These are phyloP conservation scores for Scutellaria minor DNA, from an alignment of 257 asterid species.

Conservation along the genomic window DNA sequence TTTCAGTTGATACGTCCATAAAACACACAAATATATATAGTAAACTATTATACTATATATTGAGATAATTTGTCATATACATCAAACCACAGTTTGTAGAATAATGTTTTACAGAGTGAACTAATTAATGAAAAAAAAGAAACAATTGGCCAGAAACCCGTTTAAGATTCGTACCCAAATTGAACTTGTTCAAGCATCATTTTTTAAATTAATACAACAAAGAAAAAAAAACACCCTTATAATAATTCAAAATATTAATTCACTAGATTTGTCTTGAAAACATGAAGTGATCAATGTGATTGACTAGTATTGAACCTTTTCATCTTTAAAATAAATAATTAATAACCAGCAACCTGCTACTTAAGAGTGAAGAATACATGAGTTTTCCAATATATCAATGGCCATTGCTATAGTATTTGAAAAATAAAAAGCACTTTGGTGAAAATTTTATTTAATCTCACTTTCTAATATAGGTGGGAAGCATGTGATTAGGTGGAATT, in stretches of 20 bases:
- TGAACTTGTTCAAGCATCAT: not conserved
- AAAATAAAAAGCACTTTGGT: constrained; percentile 28
- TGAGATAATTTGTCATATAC: too few species aligned
- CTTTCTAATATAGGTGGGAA: constrained; percentile 41
- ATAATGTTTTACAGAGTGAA: too few species aligned
- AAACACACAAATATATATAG: too few species aligned
- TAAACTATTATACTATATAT: too few species aligned
- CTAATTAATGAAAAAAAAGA: too few species aligned
- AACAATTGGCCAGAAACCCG: too few species aligned
- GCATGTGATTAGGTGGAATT: constrained; percentile 84
- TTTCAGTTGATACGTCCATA: too few species aligned
- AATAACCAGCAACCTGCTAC: constrained; percentile 3
- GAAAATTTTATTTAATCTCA: constrained; percentile 28
- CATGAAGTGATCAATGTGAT: not conserved
- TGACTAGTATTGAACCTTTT: not conserved
- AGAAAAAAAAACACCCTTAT: not conserved
- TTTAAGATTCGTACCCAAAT: too few species aligned
- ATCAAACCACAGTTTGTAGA: too few species aligned
- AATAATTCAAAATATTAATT: not conserved
- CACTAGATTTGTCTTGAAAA: constrained; percentile 26
- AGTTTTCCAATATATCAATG: constrained; percentile 24
- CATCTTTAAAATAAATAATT: not conserved
- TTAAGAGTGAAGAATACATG: constrained; percentile 25
- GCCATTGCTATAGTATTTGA: not conserved
- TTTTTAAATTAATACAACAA: not conserved